Percentiles rank a stretch among this genome's conserved stretches.
phyloP scores from a whole-genome alignment of 2,329 filamentous ascomycete genomes.

The Cytospora piceicola region DNA sequence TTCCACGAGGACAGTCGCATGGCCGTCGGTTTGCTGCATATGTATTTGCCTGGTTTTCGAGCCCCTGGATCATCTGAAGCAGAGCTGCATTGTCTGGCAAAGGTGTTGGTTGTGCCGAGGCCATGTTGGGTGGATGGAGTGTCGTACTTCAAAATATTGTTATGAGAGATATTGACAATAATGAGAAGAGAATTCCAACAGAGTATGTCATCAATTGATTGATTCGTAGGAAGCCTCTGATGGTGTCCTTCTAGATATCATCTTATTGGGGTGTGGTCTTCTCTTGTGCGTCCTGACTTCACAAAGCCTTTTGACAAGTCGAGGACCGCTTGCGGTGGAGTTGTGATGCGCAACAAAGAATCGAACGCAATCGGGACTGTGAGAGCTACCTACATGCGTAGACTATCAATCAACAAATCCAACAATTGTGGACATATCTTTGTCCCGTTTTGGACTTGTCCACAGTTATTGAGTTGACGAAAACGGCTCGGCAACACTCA shows the following conservation, averaged over 20 bases:
- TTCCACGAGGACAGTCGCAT: not conserved
- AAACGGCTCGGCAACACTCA: not conserved
- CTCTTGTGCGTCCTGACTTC: not conserved
- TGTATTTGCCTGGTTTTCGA: not conserved
- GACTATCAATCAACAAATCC: too few relatives aligned
- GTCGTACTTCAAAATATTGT: not conserved
- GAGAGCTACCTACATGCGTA: not conserved
- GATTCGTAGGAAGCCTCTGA: not conserved
- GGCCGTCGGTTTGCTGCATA: not conserved
- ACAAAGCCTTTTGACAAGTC: not conserved
- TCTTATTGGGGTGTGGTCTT: not conserved
- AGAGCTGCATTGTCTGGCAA: not conserved
- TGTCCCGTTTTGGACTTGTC: not conserved
- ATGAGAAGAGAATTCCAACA: not conserved
- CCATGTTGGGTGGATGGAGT: not conserved
- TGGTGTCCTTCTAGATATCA: not conserved
- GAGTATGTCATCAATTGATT: not conserved
- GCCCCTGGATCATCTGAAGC: not conserved
- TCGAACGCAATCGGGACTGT: not conserved
- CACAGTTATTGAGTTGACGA: not conserved
- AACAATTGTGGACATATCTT: not conserved
- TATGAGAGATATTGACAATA: not conserved
- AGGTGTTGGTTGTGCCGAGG: not conserved
- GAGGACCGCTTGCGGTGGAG: slow-evolving; percentile 1
- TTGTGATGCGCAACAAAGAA: not conserved